A percentile compares a stretch with the other conserved stretches of the same genome.
These are phyloP conservation scores for Glomus cerebriforme DNA, from an alignment of 192 early-diverging fungal species.

Conservation along the genomic window DNA sequence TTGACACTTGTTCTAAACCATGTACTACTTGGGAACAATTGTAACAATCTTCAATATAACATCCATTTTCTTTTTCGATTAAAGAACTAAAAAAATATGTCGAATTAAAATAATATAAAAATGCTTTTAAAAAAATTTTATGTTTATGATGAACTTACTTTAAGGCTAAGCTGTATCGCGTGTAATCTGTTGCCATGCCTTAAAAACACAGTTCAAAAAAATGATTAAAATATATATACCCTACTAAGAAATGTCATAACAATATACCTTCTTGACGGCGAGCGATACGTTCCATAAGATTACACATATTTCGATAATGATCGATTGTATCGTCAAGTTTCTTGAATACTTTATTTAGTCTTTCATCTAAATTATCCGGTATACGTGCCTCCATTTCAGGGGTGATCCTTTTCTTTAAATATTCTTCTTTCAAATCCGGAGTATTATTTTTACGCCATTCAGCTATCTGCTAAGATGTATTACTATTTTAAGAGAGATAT, in stretches of 20 bases:
- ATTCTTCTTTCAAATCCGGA: slow-evolving; percentile 59
- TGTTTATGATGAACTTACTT: slow-evolving; percentile 45
- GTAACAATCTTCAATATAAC: slow-evolving; percentile 58
- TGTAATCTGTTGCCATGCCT: slow-evolving; percentile 57
- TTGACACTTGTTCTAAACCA: slow-evolving; percentile 40
- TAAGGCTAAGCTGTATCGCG: slow-evolving; percentile 56
- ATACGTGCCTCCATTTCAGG: slow-evolving; percentile 44
- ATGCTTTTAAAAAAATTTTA: not conserved
- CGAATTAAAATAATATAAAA: not conserved
- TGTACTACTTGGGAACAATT: slow-evolving; percentile 54
- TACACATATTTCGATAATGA: slow-evolving; percentile 63
- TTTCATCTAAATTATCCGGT: slow-evolving; percentile 56
- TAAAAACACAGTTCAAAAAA: not conserved
- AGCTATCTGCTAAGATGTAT: slow-evolving; percentile 53
- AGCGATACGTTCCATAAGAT: slow-evolving; percentile 63
- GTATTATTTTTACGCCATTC: slow-evolving; percentile 58
- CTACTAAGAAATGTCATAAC: too few species aligned
- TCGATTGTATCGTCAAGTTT: slow-evolving; percentile 52
- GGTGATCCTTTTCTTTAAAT: slow-evolving; percentile 41
- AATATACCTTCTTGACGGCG: slow-evolving; percentile 58
- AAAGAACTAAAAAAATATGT: slow-evolving; percentile 47
- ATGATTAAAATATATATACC: not conserved
- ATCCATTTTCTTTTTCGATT: slow-evolving; percentile 54
- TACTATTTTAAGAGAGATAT: not conserved
- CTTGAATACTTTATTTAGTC: slow-evolving; percentile 49